phyloP scores from a whole-genome alignment of 495 filamentous ascomycete genomes.

The Gamarada debralockiae region DNA sequence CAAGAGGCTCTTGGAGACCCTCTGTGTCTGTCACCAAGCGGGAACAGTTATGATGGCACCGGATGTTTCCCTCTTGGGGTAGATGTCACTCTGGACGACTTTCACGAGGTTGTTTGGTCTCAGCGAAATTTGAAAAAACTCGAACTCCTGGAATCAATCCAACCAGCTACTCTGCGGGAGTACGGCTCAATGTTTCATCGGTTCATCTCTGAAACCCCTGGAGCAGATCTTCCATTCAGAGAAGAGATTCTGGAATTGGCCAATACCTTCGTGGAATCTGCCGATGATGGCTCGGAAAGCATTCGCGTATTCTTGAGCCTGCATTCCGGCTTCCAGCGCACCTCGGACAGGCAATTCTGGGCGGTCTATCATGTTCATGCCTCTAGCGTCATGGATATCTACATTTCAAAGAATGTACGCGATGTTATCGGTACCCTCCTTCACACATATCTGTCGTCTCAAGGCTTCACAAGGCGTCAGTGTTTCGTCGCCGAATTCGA shows the following conservation, averaged over 20 bases:
- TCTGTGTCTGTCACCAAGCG: too few species aligned
- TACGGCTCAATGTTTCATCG: background rate
- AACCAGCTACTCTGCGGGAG: background rate
- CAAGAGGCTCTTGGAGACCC: too few species aligned
- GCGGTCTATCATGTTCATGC: constrained; percentile 47
- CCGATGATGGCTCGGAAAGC: background rate
- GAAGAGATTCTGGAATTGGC: background rate
- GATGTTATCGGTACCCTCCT: constrained; percentile 46
- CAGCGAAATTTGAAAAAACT: too few species aligned
- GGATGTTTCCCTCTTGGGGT: too few species aligned
- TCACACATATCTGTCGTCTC: constrained; percentile 54
- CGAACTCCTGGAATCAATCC: too few species aligned
- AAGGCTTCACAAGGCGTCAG: too few species aligned
- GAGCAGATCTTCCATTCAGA: background rate
- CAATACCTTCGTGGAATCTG: background rate
- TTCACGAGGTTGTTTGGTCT: too few species aligned
- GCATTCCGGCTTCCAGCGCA: constrained; percentile 51
- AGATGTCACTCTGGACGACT: too few species aligned
- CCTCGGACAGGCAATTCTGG: constrained; percentile 48
- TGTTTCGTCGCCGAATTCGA: too few species aligned
- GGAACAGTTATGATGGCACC: too few species aligned
- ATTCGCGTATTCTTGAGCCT: constrained; percentile 33
- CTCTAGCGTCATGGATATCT: constrained; percentile 40
- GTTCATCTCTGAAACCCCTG: background rate
- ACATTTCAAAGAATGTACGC: constrained; percentile 49